A percentile compares a stretch with the other conserved stretches of the same genome.
Evolutionary conservation across 2,329 filamentous ascomycete genomes (phyloP).

Genomic region (Aspergillus fructus): DNA sequence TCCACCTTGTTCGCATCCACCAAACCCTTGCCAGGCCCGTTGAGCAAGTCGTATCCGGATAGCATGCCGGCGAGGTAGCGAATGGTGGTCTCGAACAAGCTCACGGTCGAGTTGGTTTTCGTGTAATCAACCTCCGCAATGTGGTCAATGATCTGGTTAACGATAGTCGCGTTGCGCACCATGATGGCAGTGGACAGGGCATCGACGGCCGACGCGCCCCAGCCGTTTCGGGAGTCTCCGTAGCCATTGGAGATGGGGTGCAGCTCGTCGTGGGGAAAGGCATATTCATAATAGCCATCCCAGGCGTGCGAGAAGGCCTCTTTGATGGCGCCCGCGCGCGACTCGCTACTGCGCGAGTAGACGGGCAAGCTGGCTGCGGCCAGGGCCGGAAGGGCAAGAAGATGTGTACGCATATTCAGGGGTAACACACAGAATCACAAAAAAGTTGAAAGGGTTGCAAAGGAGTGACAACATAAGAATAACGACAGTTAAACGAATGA

Average conservation of each 20-base stretch:
- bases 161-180: conserved; percentile 68
- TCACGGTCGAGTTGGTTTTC: conserved; percentile 61
- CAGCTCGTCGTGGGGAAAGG: conserved; percentile 76
- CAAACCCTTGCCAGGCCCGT: conserved; percentile 60
- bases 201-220: conserved; percentile 82
- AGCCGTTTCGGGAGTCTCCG: conserved; percentile 73
- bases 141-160: conserved; percentile 69
- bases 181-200: conserved; percentile 76
- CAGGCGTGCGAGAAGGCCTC: conserved; percentile 69
- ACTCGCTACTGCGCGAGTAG: not conserved
- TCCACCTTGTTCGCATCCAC: conserved; percentile 54
- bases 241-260: conserved; percentile 65
- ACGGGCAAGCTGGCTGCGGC: not conserved
- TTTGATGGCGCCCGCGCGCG: conserved; percentile 61
- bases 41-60: conserved; percentile 68
- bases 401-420: conserved; percentile 1
- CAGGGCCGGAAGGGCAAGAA: conserved; percentile 4
- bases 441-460: not conserved
- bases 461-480: too few relatives aligned
- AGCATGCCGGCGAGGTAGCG: conserved; percentile 80
- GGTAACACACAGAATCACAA: not conserved
- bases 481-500: too few relatives aligned
- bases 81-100: conserved; percentile 87
- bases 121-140: conserved; percentile 71
- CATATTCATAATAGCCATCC: conserved; percentile 71